Percentiles rank a stretch among this genome's conserved stretches.
These are phyloP conservation scores for Adansonia grandidieri DNA, from an alignment of 441 rosid species.

Conservation along the genomic window DNA sequence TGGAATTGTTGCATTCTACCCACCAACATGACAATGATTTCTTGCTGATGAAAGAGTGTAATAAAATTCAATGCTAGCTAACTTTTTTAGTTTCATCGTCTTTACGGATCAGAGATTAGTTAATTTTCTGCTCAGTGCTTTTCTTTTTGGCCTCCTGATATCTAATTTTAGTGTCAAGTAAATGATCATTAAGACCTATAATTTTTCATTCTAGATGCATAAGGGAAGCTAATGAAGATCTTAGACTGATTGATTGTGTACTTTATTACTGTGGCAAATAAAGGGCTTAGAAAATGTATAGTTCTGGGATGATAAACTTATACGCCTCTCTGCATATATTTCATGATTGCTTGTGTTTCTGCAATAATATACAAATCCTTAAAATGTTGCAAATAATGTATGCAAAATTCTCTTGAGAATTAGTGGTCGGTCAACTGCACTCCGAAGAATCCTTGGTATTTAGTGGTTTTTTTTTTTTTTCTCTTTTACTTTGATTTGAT, in stretches of 20 bases:
- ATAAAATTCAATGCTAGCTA: neutral
- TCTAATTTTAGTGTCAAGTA: too few relatives aligned
- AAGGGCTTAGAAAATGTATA: neutral
- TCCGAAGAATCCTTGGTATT: neutral
- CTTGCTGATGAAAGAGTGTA: neutral
- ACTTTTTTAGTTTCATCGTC: neutral
- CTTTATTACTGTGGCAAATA: neutral
- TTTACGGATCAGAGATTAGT: neutral
- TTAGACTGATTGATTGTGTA: neutral
- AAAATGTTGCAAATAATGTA: neutral
- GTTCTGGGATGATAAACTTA: neutral
- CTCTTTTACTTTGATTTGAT: neutral
- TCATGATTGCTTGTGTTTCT: neutral
- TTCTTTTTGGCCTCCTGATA: neutral
- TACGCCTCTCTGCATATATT: neutral
- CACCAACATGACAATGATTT: neutral
- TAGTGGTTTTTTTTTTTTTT: neutral
- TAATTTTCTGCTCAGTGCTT: neutral
- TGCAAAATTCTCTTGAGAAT: neutral
- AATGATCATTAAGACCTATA: neutral
- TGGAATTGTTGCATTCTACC: neutral
- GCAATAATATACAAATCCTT: neutral
- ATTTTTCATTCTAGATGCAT: conserved; percentile 1
- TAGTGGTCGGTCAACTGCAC: neutral
- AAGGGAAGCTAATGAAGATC: conserved; percentile 14